Evolutionary conservation across 176 grass and related monocot species (phyloP), one percentile per base, ranked within the genome.

Genomic region (Carex scoparia): DNA sequence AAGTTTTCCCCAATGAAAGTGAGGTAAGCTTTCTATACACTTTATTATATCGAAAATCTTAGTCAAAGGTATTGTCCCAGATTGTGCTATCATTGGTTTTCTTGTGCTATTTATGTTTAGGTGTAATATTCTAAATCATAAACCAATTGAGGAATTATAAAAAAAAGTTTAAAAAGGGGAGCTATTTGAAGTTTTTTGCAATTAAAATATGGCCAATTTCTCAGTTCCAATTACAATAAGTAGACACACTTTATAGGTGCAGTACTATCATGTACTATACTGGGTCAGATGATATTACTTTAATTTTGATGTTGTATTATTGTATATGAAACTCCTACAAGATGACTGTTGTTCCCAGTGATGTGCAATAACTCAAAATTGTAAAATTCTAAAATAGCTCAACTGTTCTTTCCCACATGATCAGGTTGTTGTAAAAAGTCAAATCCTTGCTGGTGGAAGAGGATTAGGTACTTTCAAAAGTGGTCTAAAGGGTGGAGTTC

Each of bases 391-490:
- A 37, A 79, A 58, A 53, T 6, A 79, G 10, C 12, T 33, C 30
- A 58, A 79, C 10, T 57, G 33, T 79, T 35, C 27, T 79, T 51
- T 79, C 14, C 74, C 7, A 58, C 74, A 16, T 79, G 51, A 35
- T 58, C 53, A 99, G 96, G 87, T 99, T 84, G 96, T 99, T 73
- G 96, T 99, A 63, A 99, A 99, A 84, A 99, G 96, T 79, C 97
- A 99, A 89, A 94, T 99, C 86, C 97, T 99, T 79, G 97, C 97
- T 86, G 93, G 97, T 32, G 97, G 93, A 42, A 88, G 97, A 87
- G 97, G 97, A 55, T 81, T 99, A 87, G 97, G 97, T 79, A 94
- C 97, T 62, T 99, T 99, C 80, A 96, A 99, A 89, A 99, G 90
- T 91, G 97, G 97, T 84, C 84, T 99, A 42, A 74, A 99, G 88